These are phyloP conservation scores for Durio zibethinus DNA, from an alignment of 345 rosid genomes.

Conservation along the genomic window DNA sequence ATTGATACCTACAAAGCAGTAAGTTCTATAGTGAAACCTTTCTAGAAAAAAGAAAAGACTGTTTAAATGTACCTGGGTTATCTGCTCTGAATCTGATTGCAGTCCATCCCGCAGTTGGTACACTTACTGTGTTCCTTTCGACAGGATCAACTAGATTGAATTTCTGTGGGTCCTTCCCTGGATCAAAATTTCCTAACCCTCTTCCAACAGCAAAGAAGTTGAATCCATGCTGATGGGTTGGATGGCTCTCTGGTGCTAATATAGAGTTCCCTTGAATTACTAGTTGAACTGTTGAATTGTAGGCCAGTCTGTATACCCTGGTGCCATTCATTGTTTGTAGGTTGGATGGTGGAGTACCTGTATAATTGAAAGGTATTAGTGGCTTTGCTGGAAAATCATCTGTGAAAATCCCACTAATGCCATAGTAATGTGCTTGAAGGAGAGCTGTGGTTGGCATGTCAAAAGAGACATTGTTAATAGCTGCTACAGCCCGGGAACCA, in stretches of 20 bases:
- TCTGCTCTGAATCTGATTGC: conserved; percentile 75
- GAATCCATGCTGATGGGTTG: conserved; percentile 65
- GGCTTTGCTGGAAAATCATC: conserved; percentile 69
- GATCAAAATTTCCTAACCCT: conserved; percentile 67
- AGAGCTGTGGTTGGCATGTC: conserved; percentile 55
- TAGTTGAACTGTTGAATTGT: conserved; percentile 61
- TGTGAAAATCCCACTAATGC: conserved; percentile 57
- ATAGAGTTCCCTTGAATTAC: conserved; percentile 68
- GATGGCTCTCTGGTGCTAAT: conserved; percentile 73
- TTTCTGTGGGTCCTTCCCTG: conserved; percentile 44
- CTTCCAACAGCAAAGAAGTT: conserved; percentile 64
- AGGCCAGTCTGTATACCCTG: conserved; percentile 47
- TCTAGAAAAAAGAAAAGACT: background rate
- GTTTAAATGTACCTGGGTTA: conserved; percentile 55
- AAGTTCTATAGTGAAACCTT: background rate
- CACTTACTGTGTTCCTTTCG: conserved; percentile 69
- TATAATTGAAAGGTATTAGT: conserved; percentile 44
- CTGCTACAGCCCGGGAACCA: conserved; percentile 40
- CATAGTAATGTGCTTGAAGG: conserved; percentile 66
- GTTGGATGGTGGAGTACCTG: conserved; percentile 41
- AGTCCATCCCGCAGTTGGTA: conserved; percentile 78
- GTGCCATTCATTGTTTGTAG: conserved; percentile 61
- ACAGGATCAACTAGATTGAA: conserved; percentile 79
- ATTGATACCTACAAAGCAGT: background rate
- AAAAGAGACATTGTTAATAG: conserved; percentile 56